Conservation (phyloP, 75 land plant species). For the Selaginella tamariscina region DNA sequence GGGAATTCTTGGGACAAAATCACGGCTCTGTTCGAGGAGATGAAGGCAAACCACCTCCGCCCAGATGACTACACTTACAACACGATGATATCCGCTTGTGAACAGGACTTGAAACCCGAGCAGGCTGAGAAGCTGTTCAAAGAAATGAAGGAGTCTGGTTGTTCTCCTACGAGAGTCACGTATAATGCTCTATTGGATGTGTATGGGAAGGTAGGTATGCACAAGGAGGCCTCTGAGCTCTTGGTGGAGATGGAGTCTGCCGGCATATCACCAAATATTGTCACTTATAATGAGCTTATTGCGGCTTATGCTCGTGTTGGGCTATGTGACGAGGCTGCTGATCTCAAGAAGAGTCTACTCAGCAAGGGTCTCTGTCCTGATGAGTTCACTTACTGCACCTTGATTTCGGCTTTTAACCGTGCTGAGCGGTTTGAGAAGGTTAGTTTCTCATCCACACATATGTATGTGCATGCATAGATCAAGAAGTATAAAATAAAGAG, state of each 20-base stretch:
- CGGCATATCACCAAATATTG: conserved; percentile 53
- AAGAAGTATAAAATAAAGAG: too few relatives aligned
- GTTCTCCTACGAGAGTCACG: conserved; percentile 64
- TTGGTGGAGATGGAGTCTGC: conserved; percentile 61
- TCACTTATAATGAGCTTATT: conserved; percentile 77
- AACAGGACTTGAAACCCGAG: conserved; percentile 42
- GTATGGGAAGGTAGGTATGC: conserved; percentile 72
- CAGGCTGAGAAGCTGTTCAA: conserved; percentile 52
- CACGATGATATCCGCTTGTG: conserved; percentile 73
- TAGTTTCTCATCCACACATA: too few relatives aligned
- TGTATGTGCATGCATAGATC: too few relatives aligned
- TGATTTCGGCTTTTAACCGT: conserved; percentile 63
- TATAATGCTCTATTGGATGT: conserved; percentile 90
- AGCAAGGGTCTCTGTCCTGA: conserved; percentile 62
- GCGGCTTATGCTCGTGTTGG: conserved; percentile 83
- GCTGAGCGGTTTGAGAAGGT: conserved; percentile 45
- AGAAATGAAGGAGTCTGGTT: conserved; percentile 65
- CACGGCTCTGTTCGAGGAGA: conserved; percentile 35
- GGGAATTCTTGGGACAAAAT: conserved; percentile 57
- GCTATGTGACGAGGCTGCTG: conserved; percentile 52
- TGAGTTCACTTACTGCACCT: conserved; percentile 68
- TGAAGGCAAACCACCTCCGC: conserved; percentile 44
- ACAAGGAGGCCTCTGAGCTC: conserved; percentile 53
- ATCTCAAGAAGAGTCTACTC: conserved; percentile 47
- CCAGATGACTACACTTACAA: conserved; percentile 83